Evolutionary conservation across 805 yeast species (phyloP), one percentile per base, ranked within the genome.

Genomic region (Candida vaughaniae): DNA sequence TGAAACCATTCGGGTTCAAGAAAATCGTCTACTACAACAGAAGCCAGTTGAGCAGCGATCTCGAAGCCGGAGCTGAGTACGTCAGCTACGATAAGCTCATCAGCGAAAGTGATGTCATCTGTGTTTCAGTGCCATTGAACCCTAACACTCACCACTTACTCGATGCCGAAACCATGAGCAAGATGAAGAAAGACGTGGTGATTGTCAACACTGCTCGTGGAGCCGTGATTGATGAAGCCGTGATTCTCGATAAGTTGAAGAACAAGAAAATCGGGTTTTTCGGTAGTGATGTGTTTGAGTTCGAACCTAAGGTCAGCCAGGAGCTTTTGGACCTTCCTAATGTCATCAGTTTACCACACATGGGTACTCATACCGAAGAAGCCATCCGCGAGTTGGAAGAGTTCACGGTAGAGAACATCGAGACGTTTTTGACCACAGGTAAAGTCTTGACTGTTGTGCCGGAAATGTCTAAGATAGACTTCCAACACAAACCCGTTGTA

Each of bases 191-290:
- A 40, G 93, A 89, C 27, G 89, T 81, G 22, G 78, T 85, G 11
- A 63, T 82, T 18, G 80, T 87, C 27, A 89, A 89, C 63, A 87
- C 95, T 9, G 93, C 96, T 5, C 76, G 97, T 53, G 97, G 97
- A 14, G 83, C 91, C 3, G 79, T 89, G 28, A 75, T 83, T 47
- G 83, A 85, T 55, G 90, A 85, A 56, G 36, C 55, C 2, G 81
- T 81, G 4, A 56, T 85, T 38, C 67, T 76, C 6, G 65, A 66
- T 15, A 76, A 75, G 5, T 64, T 85, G 47, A 75, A 79, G 49
- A 55, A 65, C 3, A 90, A 90, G 12, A 79, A 82, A 48, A 70
- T 85, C 20, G 76, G 79, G 25, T 62, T 83, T 4, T 82, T 77
- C 42, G 95, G 89, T 11, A 53, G 84, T 10, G 95, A 85, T 51